phyloP scores from a whole-genome alignment of 768 basidiomycete genomes.

The Wakefieldia striispora region DNA sequence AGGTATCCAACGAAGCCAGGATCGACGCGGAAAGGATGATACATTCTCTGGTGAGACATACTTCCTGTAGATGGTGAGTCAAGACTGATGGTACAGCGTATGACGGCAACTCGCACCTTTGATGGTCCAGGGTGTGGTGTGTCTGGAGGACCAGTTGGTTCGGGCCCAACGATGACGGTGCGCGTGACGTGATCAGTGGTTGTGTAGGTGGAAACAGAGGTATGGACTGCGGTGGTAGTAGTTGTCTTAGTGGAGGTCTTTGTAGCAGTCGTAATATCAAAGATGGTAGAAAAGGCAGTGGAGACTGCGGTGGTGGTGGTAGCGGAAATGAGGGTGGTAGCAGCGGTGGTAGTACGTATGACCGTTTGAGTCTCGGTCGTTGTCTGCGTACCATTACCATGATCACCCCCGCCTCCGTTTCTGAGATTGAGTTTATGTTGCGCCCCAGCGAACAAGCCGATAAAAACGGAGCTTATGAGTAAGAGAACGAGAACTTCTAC shows the following conservation, averaged over 20 bases:
- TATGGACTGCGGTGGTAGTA: conserved; percentile 38
- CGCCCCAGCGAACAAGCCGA: conserved; percentile 90
- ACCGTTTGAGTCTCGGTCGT: conserved; percentile 32
- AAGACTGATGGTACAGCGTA: not conserved
- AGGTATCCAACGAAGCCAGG: conserved; percentile 72
- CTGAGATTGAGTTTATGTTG: conserved; percentile 69
- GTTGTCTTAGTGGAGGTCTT: conserved; percentile 40
- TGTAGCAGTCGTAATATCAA: conserved; percentile 36
- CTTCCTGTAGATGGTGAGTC: conserved; percentile 39
- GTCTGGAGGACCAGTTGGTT: conserved; percentile 42
- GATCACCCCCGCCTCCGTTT: conserved; percentile 33
- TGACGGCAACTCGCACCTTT: conserved; percentile 39
- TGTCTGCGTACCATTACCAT: conserved; percentile 35
- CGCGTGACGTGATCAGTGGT: conserved; percentile 36
- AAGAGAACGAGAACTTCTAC: conserved; percentile 73
- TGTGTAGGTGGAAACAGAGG: conserved; percentile 38
- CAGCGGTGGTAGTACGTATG: conserved; percentile 32
- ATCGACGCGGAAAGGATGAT: conserved; percentile 82
- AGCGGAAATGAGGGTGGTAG: conserved; percentile 28
- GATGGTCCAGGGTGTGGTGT: conserved; percentile 57
- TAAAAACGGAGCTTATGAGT: conserved; percentile 81
- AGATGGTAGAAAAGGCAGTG: conserved; percentile 31
- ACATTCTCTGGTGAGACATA: conserved; percentile 78
- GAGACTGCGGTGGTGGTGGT: conserved; percentile 36
- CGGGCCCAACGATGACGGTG: conserved; percentile 41